Percentiles rank a stretch among this genome's conserved stretches.
phyloP scores from a whole-genome alignment of 108 stramenopile species.

The Nitzschia sp. region DNA sequence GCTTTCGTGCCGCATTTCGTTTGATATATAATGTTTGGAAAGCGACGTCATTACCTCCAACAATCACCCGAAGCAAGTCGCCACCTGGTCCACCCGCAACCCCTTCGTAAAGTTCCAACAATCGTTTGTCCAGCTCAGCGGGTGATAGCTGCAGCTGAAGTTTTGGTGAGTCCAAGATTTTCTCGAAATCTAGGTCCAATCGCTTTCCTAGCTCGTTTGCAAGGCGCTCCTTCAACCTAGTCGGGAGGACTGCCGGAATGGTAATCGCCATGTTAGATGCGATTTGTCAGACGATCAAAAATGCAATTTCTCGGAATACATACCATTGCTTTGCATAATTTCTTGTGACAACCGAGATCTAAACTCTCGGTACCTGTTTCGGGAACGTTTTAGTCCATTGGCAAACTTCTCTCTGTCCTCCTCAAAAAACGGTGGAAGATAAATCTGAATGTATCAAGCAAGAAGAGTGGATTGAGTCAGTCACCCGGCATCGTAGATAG shows the following conservation, averaged over 20 bases:
- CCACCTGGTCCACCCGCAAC: constrained; percentile 69
- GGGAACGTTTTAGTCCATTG: constrained; percentile 44
- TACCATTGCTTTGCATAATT: constrained; percentile 60
- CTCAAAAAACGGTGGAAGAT: constrained; percentile 66
- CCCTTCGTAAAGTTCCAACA: constrained; percentile 72
- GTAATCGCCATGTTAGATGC: background rate
- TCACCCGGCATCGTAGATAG: no score
- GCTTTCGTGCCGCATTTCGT: constrained; percentile 7
- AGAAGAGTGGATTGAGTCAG: no score
- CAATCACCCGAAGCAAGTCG: constrained; percentile 74
- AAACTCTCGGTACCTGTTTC: constrained; percentile 67
- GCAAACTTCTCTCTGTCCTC: constrained; percentile 50
- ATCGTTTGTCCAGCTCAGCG: constrained; percentile 80
- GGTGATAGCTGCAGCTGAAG: constrained; percentile 78
- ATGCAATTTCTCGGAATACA: constrained; percentile 1
- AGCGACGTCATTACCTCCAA: constrained; percentile 76
- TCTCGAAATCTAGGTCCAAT: constrained; percentile 81
- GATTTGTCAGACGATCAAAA: background rate
- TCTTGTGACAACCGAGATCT: constrained; percentile 67
- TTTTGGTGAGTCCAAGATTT: constrained; percentile 69
- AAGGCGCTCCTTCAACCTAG: constrained; percentile 56
- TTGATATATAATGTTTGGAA: constrained; percentile 74
- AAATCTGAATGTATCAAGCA: no score
- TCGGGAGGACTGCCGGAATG: constrained; percentile 51
- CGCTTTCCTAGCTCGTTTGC: constrained; percentile 73